Evolutionary conservation across 2,329 filamentous ascomycete genomes (phyloP).

Genomic region (Diaporthe amygdali): DNA sequence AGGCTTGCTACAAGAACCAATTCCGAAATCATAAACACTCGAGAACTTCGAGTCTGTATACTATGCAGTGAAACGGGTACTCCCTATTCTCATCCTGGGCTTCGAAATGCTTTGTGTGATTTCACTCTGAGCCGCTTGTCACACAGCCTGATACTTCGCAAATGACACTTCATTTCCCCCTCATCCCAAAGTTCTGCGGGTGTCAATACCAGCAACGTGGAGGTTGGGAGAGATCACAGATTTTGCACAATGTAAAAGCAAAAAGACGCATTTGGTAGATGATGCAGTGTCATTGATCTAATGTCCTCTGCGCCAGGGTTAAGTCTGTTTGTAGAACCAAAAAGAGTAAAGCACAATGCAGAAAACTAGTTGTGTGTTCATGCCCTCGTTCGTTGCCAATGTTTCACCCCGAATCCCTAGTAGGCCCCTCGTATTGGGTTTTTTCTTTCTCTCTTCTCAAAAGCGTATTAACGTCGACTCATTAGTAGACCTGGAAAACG

Average conservation of each 20-base stretch:
- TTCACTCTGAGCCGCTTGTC: no score
- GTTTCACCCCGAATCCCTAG: not conserved
- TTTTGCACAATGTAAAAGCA: not conserved
- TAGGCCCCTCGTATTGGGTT: no score
- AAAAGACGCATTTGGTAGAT: not conserved
- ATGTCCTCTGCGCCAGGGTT: not conserved
- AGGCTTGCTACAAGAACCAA: not conserved
- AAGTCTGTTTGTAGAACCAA: not conserved
- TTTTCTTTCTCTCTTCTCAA: not conserved
- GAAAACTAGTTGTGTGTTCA: not conserved
- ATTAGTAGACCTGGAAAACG: not conserved
- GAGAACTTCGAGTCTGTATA: no score
- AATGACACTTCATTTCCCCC: no score
- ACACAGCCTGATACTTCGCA: no score
- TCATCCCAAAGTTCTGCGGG: no score
- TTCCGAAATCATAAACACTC: no score
- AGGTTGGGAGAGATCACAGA: not conserved
- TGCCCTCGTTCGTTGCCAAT: not conserved
- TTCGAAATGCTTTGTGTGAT: no score
- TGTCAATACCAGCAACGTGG: no score
- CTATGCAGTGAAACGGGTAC: no score
- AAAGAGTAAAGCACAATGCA: not conserved
- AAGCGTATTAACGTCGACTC: not conserved
- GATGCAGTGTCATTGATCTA: not conserved
- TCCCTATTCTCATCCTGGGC: no score